Conservation (phyloP, 345 rosid genomes). For the Excoecaria agallocha region DNA sequence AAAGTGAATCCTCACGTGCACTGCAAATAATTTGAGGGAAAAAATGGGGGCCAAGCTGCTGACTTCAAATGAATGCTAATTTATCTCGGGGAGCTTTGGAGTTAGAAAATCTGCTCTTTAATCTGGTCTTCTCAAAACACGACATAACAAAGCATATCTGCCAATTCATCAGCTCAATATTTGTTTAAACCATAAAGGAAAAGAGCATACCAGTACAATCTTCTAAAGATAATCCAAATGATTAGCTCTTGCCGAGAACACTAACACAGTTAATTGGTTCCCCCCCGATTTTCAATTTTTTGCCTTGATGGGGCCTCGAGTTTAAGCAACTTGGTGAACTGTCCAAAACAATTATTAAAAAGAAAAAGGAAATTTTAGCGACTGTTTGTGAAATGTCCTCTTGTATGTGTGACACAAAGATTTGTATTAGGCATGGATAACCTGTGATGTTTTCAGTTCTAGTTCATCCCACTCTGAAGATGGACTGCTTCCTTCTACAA, state of each 20-base stretch:
- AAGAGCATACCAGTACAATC: not conserved
- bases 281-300: slow-evolving; percentile 33
- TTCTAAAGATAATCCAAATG: not conserved
- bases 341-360: slow-evolving; percentile 20
- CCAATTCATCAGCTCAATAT: too few species aligned
- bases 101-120: too few species aligned
- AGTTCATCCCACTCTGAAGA: slow-evolving; percentile 85
- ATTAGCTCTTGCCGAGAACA: not conserved
- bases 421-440: slow-evolving; percentile 12
- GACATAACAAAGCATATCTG: too few species aligned
- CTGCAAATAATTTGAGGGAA: too few species aligned
- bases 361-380: not conserved
- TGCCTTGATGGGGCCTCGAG: slow-evolving; percentile 52
- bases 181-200: too few species aligned
- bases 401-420: not conserved
- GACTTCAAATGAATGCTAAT: too few species aligned
- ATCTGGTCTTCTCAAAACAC: too few species aligned
- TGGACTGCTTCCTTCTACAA: slow-evolving; percentile 79
- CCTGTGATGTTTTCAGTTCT: slow-evolving; percentile 91
- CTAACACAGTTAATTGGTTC: slow-evolving; percentile 37
- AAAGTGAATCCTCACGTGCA: too few species aligned
- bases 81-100: too few species aligned
- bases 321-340: slow-evolving; percentile 79
- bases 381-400: not conserved
- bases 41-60: too few species aligned